phyloP scores from a whole-genome alignment of 495 filamentous ascomycete genomes.

The Trichodelitschia bisporula region DNA sequence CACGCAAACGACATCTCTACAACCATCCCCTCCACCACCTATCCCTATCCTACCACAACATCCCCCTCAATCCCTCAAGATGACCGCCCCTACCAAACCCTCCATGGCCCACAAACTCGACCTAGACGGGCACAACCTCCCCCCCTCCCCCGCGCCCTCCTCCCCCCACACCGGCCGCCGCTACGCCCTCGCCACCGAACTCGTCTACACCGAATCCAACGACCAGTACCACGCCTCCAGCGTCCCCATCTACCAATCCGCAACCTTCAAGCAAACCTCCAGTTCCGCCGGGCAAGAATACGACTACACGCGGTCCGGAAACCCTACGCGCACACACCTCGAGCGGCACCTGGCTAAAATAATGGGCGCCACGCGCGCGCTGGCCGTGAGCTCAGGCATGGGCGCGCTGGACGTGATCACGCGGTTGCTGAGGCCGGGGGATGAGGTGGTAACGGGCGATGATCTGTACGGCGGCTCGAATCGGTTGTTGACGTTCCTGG shows the following conservation, averaged over 20 bases:
- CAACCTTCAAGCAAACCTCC: slow-evolving; percentile 90
- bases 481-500: slow-evolving; percentile 74
- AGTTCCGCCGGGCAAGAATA: slow-evolving; percentile 59
- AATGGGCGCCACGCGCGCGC: slow-evolving; percentile 76
- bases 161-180: slow-evolving; percentile 60
- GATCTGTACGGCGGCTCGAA: slow-evolving; percentile 94
- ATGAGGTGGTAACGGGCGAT: slow-evolving; percentile 91
- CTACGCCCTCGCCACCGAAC: slow-evolving; percentile 83
- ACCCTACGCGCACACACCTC: slow-evolving; percentile 86
- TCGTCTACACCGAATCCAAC: slow-evolving; percentile 83
- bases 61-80: no score
- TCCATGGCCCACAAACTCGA: slow-evolving; percentile 50
- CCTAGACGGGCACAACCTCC: slow-evolving; percentile 70
- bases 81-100: no score
- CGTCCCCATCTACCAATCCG: slow-evolving; percentile 93
- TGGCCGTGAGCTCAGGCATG: slow-evolving; percentile 92
- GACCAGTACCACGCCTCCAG: slow-evolving; percentile 93
- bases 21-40: no score
- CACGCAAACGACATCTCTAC: no score
- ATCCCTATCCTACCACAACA: no score
- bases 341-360: slow-evolving; percentile 96
- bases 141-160: slow-evolving; percentile 84
- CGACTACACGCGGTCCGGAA: slow-evolving; percentile 93
- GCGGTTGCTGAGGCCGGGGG: slow-evolving; percentile 73
- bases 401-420: slow-evolving; percentile 91